A percentile compares a stretch with the other conserved stretches of the same genome.
Evolutionary conservation across 2,329 filamentous ascomycete species (phyloP).

Genomic region (Colletotrichum tabaci): DNA sequence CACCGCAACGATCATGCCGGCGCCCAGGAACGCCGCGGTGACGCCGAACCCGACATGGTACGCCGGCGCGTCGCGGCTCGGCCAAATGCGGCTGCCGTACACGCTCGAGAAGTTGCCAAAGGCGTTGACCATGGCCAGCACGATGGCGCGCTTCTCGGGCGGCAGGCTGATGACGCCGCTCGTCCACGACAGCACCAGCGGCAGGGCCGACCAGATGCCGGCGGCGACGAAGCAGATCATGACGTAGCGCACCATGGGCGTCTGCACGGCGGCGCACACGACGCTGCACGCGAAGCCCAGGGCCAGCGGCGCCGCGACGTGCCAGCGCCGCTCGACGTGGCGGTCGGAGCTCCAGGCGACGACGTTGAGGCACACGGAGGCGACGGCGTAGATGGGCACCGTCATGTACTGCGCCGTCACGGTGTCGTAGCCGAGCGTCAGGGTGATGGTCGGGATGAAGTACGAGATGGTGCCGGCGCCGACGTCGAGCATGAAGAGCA

Average conservation of each 20-base stretch:
- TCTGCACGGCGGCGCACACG: constrained; percentile 45
- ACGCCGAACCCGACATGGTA: constrained; percentile 50
- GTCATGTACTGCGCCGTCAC: constrained; percentile 64
- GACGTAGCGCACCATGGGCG: constrained; percentile 48
- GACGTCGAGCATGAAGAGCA: constrained; percentile 63
- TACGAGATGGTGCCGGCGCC: constrained; percentile 66
- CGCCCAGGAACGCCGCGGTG: constrained; percentile 48
- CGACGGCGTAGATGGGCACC: constrained; percentile 50
- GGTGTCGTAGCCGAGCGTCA: constrained; percentile 62
- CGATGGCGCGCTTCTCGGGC: constrained; percentile 51
- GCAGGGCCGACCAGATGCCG: constrained; percentile 47
- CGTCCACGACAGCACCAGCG: constrained; percentile 49
- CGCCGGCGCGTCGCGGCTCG: constrained; percentile 45
- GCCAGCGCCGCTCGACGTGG: constrained; percentile 45
- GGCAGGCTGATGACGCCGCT: constrained; percentile 47
- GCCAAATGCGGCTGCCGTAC: constrained; percentile 51
- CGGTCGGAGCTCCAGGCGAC: constrained; percentile 46
- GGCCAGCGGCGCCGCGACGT: constrained; percentile 42
- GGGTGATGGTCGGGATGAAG: constrained; percentile 67
- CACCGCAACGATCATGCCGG: constrained; percentile 45
- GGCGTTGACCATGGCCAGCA: constrained; percentile 51
- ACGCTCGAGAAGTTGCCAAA: constrained; percentile 52
- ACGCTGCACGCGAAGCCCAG: constrained; percentile 44
- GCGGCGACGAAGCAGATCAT: constrained; percentile 49
- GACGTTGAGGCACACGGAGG: constrained; percentile 44